These are phyloP conservation scores for Podila horticola DNA, from an alignment of 192 early-diverging fungal species.

Conservation along the genomic window DNA sequence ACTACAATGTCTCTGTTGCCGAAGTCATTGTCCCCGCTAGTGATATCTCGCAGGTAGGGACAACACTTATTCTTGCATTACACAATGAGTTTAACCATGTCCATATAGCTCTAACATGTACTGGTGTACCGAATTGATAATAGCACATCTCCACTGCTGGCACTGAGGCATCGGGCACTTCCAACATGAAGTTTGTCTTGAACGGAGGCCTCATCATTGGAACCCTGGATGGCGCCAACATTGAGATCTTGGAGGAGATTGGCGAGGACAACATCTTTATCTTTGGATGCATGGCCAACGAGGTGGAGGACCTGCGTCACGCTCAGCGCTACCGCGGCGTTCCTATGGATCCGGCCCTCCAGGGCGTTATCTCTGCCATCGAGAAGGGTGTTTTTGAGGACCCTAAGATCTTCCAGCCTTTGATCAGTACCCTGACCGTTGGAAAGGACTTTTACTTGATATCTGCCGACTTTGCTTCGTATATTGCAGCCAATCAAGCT, in stretches of 20 bases:
- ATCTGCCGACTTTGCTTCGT: conserved; percentile 88
- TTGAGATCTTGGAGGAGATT: conserved; percentile 97
- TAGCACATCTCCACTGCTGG: conserved; percentile 98
- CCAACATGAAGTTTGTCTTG: conserved; percentile 99
- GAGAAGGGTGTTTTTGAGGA: conserved; percentile 87
- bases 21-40: conserved; percentile 97
- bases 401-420: conserved; percentile 76
- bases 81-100: neutral
- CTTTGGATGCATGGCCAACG: conserved; percentile 91
- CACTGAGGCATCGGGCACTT: conserved; percentile 98
- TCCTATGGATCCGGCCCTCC: conserved; percentile 82
- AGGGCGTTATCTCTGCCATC: conserved; percentile 84
- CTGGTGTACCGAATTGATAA: neutral
- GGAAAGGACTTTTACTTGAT: conserved; percentile 92
- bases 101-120: neutral
- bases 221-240: conserved; percentile 98
- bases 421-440: conserved; percentile 82
- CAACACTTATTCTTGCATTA: neutral
- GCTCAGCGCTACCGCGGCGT: conserved; percentile 83
- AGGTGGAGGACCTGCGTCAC: conserved; percentile 96
- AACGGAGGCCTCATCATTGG: conserved; percentile 99
- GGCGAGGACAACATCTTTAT: conserved; percentile 98
- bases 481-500: conserved; percentile 78
- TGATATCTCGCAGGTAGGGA: conserved; percentile 88
- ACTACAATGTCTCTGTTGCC: conserved; percentile 98